Evolutionary conservation across 2,329 filamentous ascomycete species (phyloP).

Genomic region (Aspergillus terreus): DNA sequence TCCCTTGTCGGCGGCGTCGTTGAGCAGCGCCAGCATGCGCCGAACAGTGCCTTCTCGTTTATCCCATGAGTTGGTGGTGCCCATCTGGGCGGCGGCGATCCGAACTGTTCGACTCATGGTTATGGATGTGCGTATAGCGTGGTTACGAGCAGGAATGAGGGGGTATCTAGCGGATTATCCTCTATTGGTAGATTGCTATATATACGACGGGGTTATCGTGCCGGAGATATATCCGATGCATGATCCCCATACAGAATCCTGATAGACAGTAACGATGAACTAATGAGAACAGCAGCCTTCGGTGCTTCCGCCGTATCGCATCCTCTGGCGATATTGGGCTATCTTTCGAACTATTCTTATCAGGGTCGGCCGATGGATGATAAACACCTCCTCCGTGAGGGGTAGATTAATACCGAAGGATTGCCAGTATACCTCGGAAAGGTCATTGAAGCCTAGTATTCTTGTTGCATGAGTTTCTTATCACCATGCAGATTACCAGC

Average conservation of each 20-base stretch:
- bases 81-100: conserved; percentile 55
- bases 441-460: no score
- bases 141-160: conserved; percentile 3
- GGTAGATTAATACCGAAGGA: not conserved
- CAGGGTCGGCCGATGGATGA: conserved; percentile 4
- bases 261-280: not conserved
- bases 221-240: conserved; percentile 8
- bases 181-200: not conserved
- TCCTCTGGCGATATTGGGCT: not conserved
- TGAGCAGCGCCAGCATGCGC: conserved; percentile 50
- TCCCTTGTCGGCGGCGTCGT: conserved; percentile 41
- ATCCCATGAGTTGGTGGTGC: conserved; percentile 44
- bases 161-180: not conserved
- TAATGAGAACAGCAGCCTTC: not conserved
- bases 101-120: conserved; percentile 40
- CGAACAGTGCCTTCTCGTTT: conserved; percentile 41
- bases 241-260: not conserved
- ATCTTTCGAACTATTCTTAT: conserved; percentile 6
- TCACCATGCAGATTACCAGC: not conserved
- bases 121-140: not conserved
- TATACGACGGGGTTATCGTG: not conserved
- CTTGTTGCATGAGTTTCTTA: not conserved
- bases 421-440: not conserved
- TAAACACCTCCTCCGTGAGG: not conserved
- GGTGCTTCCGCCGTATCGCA: not conserved